Evolutionary conservation across 1,284 basidiomycete species (phyloP).

Genomic region (Phellinidium pouzarii): DNA sequence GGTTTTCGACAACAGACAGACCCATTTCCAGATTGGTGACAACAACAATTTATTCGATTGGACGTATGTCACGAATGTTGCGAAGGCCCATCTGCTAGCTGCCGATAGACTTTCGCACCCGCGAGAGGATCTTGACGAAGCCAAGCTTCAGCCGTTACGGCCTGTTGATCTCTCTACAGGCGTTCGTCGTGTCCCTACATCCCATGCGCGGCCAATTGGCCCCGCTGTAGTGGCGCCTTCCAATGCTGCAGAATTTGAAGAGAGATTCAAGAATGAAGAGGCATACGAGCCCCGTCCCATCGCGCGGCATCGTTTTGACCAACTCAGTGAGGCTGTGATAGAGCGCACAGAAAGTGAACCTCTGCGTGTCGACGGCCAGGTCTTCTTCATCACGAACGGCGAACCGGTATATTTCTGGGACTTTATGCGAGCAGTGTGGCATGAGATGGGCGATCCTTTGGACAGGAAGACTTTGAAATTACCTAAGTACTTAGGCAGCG

Average conservation of each 20-base stretch:
- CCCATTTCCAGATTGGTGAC: conserved; percentile 90
- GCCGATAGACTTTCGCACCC: conserved; percentile 70
- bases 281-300: conserved; percentile 48
- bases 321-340: conserved; percentile 50
- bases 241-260: conserved; percentile 52
- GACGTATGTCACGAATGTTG: conserved; percentile 97
- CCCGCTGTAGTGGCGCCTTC: conserved; percentile 61
- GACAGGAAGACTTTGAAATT: conserved; percentile 45
- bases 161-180: conserved; percentile 61
- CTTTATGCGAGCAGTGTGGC: conserved; percentile 83
- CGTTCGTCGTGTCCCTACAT: conserved; percentile 64
- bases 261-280: conserved; percentile 50
- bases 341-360: conserved; percentile 43
- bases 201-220: conserved; percentile 70
- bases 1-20: conserved; percentile 79
- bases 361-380: conserved; percentile 85
- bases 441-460: conserved; percentile 57
- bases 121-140: conserved; percentile 37
- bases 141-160: conserved; percentile 51
- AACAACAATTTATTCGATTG: conserved; percentile 96
- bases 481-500: conserved; percentile 60
- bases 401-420: conserved; percentile 98
- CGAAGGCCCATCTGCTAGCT: conserved; percentile 91
- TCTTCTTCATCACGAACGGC: conserved; percentile 97
- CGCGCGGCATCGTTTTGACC: conserved; percentile 71